phyloP scores from a whole-genome alignment of 1,139 yeast species.

The Blastobotrys niveus region DNA sequence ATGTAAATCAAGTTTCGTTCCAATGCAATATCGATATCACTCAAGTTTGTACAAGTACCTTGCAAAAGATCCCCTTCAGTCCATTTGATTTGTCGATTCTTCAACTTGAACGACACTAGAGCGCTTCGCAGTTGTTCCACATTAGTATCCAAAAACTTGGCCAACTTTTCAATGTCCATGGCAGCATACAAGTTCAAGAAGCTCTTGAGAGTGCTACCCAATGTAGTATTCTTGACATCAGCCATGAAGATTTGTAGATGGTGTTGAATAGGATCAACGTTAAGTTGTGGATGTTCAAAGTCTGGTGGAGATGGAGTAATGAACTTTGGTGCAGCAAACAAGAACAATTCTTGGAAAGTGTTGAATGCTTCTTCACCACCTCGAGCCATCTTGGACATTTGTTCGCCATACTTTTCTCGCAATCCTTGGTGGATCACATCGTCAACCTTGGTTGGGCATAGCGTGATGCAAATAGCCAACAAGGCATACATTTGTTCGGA shows the following conservation, averaged over 20 bases:
- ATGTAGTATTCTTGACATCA: slow-evolving; percentile 37
- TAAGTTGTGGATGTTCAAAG: slow-evolving; percentile 31
- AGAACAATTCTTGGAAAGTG: slow-evolving; percentile 42
- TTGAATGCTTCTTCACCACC: slow-evolving; percentile 41
- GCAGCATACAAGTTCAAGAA: slow-evolving; percentile 44
- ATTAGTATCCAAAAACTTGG: slow-evolving; percentile 39
- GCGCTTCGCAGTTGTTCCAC: slow-evolving; percentile 35
- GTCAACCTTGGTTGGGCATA: slow-evolving; percentile 44
- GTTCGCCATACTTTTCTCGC: slow-evolving; percentile 45
- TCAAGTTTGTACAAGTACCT: slow-evolving; percentile 39
- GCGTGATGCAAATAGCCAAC: slow-evolving; percentile 42
- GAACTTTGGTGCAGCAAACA: slow-evolving; percentile 45
- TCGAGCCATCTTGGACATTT: slow-evolving; percentile 39
- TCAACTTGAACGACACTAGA: slow-evolving; percentile 41
- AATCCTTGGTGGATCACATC: slow-evolving; percentile 41
- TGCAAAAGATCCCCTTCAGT: slow-evolving; percentile 38
- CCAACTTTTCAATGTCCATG: slow-evolving; percentile 41
- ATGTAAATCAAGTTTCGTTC: slow-evolving; percentile 41
- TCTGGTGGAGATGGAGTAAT: slow-evolving; percentile 40
- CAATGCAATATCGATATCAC: slow-evolving; percentile 42
- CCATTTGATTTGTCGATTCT: slow-evolving; percentile 44
- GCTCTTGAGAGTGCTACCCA: slow-evolving; percentile 40
- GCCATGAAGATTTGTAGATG: slow-evolving; percentile 43
- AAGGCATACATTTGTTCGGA: slow-evolving; percentile 50
- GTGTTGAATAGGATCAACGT: slow-evolving; percentile 39